Evolutionary conservation across 2,329 filamentous ascomycete genomes (phyloP).

Genomic region (Hirsutella minnesotensis): DNA sequence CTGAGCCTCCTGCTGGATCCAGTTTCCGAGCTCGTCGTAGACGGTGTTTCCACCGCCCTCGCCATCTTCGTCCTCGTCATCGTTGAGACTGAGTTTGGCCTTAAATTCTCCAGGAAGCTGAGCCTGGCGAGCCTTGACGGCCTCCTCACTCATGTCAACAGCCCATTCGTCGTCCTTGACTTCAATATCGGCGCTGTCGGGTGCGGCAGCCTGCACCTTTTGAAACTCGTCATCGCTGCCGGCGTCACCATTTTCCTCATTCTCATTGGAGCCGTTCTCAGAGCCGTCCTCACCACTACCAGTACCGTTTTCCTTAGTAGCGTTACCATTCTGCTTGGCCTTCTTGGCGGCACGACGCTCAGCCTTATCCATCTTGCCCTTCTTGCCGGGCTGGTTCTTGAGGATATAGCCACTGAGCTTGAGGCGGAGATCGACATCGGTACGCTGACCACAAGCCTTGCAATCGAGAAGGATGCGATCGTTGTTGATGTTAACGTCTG

Average conservation of each 20-base stretch:
- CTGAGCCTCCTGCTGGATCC: slow-evolving; percentile 67
- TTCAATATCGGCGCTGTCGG: slow-evolving; percentile 39
- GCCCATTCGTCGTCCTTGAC: slow-evolving; percentile 87
- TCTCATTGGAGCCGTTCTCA: slow-evolving; percentile 37
- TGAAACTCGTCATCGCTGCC: slow-evolving; percentile 89
- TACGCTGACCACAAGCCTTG: slow-evolving; percentile 94
- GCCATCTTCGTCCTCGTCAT: slow-evolving; percentile 70
- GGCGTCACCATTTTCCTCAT: slow-evolving; percentile 48
- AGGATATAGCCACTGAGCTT: slow-evolving; percentile 97
- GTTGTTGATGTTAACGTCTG: slow-evolving; percentile 90
- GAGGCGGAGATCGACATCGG: slow-evolving; percentile 80
- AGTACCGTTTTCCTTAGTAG: slow-evolving; percentile 38
- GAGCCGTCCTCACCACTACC: slow-evolving; percentile 46
- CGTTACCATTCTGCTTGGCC: slow-evolving; percentile 65
- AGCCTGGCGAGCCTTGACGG: slow-evolving; percentile 87
- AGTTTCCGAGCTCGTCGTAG: slow-evolving; percentile 87
- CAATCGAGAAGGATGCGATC: slow-evolving; percentile 87
- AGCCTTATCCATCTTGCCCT: slow-evolving; percentile 96
- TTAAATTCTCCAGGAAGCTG: slow-evolving; percentile 92
- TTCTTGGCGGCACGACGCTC: slow-evolving; percentile 83
- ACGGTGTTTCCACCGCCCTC: slow-evolving; percentile 62
- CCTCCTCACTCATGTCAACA: slow-evolving; percentile 90
- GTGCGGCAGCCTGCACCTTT: slow-evolving; percentile 56
- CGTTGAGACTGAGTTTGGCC: slow-evolving; percentile 74
- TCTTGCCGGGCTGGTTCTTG: slow-evolving; percentile 75